Evolutionary conservation across 257 asterid species (phyloP), one percentile per base, ranked within the genome.

Genomic region (Eustoma russellianum): DNA sequence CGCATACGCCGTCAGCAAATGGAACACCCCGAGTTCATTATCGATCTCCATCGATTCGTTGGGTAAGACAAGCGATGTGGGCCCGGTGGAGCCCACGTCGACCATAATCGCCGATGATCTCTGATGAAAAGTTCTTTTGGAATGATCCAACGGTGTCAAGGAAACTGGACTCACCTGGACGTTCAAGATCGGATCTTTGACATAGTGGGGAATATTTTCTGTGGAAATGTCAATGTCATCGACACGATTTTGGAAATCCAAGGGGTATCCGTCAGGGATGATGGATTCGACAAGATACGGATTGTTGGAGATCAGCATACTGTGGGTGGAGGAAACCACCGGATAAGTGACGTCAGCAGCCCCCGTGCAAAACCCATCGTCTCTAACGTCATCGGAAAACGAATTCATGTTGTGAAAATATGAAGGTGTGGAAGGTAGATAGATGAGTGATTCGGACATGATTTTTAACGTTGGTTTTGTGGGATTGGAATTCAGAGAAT

Each of bases 1-100:
- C 4, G 51, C 65, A 38, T 79, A 73, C 44, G 83, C 80, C 73
- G 46, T 30, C n/a, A 73, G 55, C 43, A 79, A 76, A 69, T 76
- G 83, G 57, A 48, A 41, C 5, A 66, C 54, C 9, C 60, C 14
- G 6, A 68, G 66, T 8, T 73, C 75, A 9, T 38, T 57, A 59
- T 63, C 76, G 2, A 73, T 53, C 47, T 56, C 65, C 72, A 68
- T 55, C 33, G 64, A 78, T 35, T 65, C 70, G 38, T 19, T 24
- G 7, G 76, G 82, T 38, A 38, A 11, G 12, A 38, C 43, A 8
- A 38, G 12, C 43, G 43, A 8, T 17, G 56, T 13, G 11, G 65
- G 12, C 14, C 13, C n/a, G 46, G 51, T n/a, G n/a, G n/a, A 33
- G 30, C 30, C 30, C 30, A 24, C 30, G 12, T 38, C 12, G 43